phyloP scores from a whole-genome alignment of 2,329 filamentous ascomycete genomes.

The Fusarium brevicatenulatum region DNA sequence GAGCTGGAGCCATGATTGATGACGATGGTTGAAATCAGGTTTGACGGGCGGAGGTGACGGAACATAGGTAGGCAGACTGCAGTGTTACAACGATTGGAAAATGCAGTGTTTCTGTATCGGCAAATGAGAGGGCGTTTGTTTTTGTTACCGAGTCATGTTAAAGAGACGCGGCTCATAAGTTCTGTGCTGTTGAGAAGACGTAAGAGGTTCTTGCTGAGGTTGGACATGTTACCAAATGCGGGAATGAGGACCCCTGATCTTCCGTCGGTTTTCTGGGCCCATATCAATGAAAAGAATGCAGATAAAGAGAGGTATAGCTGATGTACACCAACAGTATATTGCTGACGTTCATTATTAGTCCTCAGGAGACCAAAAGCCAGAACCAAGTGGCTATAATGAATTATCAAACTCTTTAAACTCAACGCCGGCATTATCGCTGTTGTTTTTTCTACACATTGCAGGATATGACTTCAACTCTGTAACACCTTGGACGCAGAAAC shows the following conservation, averaged over 20 bases:
- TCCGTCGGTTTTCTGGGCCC: constrained; percentile 20
- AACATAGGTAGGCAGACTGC: constrained; percentile 15
- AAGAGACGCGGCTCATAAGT: background rate
- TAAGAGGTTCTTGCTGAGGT: constrained; percentile 17
- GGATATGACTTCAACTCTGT: background rate
- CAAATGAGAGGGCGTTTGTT: background rate
- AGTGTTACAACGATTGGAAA: background rate
- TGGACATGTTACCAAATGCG: constrained; percentile 11
- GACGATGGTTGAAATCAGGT: background rate
- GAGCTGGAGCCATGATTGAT: constrained; percentile 43
- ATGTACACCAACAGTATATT: too few relatives aligned
- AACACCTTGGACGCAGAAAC: background rate
- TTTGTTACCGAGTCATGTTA: background rate
- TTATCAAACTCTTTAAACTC: background rate
- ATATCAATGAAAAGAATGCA: background rate
- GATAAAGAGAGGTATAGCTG: background rate
- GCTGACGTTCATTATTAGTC: background rate
- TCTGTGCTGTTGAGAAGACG: constrained; percentile 1
- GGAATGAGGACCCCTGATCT: constrained; percentile 11
- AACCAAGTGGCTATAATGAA: background rate
- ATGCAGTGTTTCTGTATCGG: too few relatives aligned
- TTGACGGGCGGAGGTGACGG: constrained; percentile 15
- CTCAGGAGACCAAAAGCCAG: background rate
- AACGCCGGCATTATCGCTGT: background rate
- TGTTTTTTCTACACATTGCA: background rate